Conservation (phyloP, 192 early-diverging fungal species). For the Polychytrium aggregatum region DNA sequence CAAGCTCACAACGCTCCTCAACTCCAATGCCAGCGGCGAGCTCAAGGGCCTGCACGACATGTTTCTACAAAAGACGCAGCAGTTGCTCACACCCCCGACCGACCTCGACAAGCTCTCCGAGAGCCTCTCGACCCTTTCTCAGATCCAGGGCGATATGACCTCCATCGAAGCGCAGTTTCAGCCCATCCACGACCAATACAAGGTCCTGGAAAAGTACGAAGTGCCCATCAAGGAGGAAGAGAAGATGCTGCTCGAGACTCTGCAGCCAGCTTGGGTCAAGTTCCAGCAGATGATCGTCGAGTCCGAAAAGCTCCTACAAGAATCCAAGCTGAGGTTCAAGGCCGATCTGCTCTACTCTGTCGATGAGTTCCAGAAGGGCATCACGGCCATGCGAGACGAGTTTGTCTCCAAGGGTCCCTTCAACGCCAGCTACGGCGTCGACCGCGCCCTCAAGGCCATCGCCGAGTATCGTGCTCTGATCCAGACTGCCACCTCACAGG, state of each 20-base stretch:
- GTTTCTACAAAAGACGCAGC: constrained; percentile 37
- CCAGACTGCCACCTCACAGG: constrained; percentile 23
- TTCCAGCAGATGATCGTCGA: constrained; percentile 37
- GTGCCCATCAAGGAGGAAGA: constrained; percentile 47
- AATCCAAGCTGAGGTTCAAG: constrained; percentile 46
- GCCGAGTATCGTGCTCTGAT: constrained; percentile 30
- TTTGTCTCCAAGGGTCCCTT: constrained; percentile 44
- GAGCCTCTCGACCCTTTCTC: constrained; percentile 30
- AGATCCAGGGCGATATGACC: constrained; percentile 34
- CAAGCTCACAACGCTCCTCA: constrained; percentile 50
- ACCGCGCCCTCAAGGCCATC: constrained; percentile 40
- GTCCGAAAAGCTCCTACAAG: constrained; percentile 42
- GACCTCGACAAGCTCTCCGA: constrained; percentile 46
- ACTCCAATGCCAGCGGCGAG: constrained; percentile 43
- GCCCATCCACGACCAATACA: constrained; percentile 49
- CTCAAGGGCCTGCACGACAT: constrained; percentile 41
- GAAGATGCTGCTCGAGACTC: constrained; percentile 29
- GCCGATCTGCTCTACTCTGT: constrained; percentile 32
- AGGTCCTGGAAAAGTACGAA: constrained; percentile 53
- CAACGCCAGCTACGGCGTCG: constrained; percentile 26
- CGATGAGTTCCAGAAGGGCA: constrained; percentile 39
- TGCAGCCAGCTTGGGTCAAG: constrained; percentile 27
- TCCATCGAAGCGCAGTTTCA: constrained; percentile 43
- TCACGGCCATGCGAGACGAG: constrained; percentile 31
- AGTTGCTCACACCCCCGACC: constrained; percentile 34